phyloP scores from a whole-genome alignment of 192 early-diverging fungal genomes.

The Umbelopsis sp. region DNA sequence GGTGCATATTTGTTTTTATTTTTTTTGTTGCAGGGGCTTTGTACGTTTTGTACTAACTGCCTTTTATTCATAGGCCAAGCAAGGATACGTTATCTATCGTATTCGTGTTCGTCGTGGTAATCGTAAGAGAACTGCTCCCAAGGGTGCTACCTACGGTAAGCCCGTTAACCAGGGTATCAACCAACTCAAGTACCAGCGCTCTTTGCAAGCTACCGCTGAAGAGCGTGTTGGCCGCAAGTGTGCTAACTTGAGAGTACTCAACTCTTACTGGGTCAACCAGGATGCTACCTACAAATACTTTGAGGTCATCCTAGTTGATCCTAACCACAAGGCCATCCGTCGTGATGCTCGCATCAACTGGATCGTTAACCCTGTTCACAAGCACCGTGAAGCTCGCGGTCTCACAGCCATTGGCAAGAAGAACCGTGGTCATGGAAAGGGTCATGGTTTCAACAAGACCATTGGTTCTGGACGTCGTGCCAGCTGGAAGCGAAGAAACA shows the following conservation, averaged over 20 bases:
- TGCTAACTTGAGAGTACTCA: constrained; percentile 95
- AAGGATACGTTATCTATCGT: constrained; percentile 99
- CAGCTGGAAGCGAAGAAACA: constrained; percentile 95
- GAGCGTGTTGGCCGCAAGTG: constrained; percentile 97
- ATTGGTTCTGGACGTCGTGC: constrained; percentile 91
- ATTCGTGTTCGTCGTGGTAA: constrained; percentile 98
- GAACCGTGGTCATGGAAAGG: constrained; percentile 97
- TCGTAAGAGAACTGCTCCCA: constrained; percentile 95
- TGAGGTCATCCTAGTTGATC: constrained; percentile 98
- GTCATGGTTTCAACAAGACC: constrained; percentile 96
- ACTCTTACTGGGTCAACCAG: constrained; percentile 99
- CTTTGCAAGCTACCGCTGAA: constrained; percentile 91
- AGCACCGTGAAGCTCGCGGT: constrained; percentile 97
- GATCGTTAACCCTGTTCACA: constrained; percentile 97
- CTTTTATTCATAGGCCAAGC: constrained; percentile 77
- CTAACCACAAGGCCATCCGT: constrained; percentile 96
- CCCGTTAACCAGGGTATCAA: constrained; percentile 96
- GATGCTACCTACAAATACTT: constrained; percentile 99
- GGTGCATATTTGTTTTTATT: constrained; percentile 28
- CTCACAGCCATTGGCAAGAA: constrained; percentile 96
- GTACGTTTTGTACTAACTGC: not conserved
- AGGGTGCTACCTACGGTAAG: constrained; percentile 98
- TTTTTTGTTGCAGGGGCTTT: not conserved
- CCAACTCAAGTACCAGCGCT: constrained; percentile 98
- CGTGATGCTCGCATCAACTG: constrained; percentile 99